Base-by-base conservation (phyloP, 768 basidiomycete species). In the Coprinopsis strossmayeri region DNA sequence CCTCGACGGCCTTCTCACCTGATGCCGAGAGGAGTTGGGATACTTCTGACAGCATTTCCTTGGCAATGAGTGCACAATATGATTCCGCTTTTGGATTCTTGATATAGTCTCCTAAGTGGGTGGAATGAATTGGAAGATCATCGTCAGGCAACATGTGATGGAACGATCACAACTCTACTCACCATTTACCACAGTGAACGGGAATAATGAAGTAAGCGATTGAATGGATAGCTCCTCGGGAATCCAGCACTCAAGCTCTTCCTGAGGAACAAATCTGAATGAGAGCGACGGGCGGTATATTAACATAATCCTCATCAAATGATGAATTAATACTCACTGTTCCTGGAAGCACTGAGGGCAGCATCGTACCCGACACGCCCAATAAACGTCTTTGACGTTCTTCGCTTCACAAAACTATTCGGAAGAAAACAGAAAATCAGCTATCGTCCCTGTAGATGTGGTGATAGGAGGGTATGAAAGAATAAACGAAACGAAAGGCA, bases 291-390 rank as follows among this genome's bases (percentile, higher is more conserved):
- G 12, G 18, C 18, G 26, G n/a, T 38, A 21, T n/a, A n/a, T n/a
- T n/a, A n/a, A n/a, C n/a, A n/a, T n/a, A n/a, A n/a, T n/a, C n/a
- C n/a, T n/a, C n/a, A 38, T 42, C 41, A 42, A 21, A 20, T 34
- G 28, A 17, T 7, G n/a, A 23, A 46, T 23, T 5, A 24, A 9
- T 5, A 52, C 64, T 51, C 34, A 72, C 71, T 61, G 45, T 40
- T 59, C 57, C 42, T 58, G 54, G 3, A 69, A 49, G 39, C 71
- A 73, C 30, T 55, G 57, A 34, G 56, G 59, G 51, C 71, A 73
- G 42, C 65, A 66, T 27, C 70, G 63, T 23, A 65, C 58, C 7
- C 69, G 68, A 40, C 65, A 69, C 15, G 57, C 51, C 69, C 69
- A 71, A 26, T 64, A 61, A 5, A 71, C 52, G 34, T 64, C 60